Evolutionary conservation across 2,329 filamentous ascomycete genomes (phyloP), one percentile per base, ranked within the genome.

Genomic region (Phialocephala sp.): DNA sequence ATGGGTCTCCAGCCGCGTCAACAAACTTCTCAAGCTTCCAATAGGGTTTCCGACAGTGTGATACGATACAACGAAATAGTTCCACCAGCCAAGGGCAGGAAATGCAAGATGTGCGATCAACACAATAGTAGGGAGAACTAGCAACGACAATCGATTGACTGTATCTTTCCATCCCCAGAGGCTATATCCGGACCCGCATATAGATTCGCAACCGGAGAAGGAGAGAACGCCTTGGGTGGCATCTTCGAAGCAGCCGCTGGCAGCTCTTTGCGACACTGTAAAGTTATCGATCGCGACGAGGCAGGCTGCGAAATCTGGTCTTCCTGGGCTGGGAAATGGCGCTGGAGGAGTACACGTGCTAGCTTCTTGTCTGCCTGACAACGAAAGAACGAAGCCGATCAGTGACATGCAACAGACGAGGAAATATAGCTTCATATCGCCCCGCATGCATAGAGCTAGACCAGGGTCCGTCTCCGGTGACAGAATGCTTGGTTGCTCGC

Each of bases 141-240:
- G 22, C 36, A 59, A 37, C 15, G 37, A 59, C 3, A 59, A 20
- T 2, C 57, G 37, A 18, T 59, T 32, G n/a, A 59, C 20, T 24
- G 57, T 59, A 32, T 59, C 57, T 35, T 45, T 59, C 57, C 57
- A 59, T 3, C 22, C 37, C 57, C 57, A 59, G 6, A 45, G n/a
- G n/a, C 15, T 20, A 18, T 45, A 45, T 12, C 8, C 14, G 6
- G 43, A 20, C 8, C 43, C 43, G n/a, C 43, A 45, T 12, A 45
- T 45, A n/a, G n/a, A n/a, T 2, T 12, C 18, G n/a, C n/a, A 45
- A 20, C 43, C 43, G 8, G n/a, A n/a, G n/a, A 18, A 45, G n/a
- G 43, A 18, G 3, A 45, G 43, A 18, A 20, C 14, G 43, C 43
- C 43, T 18, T 12, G 14, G 3, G 8, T 45, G 2, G 15, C 12